These are phyloP conservation scores for Rhodotorula sp. DNA, from an alignment of 1,284 basidiomycete species.

Conservation along the genomic window DNA sequence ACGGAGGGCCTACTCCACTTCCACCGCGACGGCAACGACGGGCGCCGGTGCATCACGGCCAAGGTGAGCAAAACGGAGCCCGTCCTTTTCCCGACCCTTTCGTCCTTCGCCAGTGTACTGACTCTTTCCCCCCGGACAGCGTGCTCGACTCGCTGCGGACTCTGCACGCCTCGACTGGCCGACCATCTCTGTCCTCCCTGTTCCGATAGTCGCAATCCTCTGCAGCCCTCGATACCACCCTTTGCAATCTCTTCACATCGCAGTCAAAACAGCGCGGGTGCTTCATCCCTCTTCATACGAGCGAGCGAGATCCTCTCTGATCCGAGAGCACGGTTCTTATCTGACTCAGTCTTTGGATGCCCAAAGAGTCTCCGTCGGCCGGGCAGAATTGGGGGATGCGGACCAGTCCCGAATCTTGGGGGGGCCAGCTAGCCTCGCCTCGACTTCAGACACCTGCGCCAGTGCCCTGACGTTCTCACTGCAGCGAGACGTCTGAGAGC, in stretches of 20 bases:
- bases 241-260: not conserved
- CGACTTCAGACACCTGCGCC: too few species aligned
- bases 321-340: too few species aligned
- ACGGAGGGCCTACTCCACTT: conserved; percentile 27
- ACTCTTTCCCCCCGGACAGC: not conserved
- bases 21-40: not conserved
- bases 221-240: not conserved
- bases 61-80: not conserved
- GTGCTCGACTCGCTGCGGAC: conserved; percentile 13
- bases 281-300: not conserved
- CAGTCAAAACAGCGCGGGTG: not conserved
- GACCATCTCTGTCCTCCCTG: conserved; percentile 10
- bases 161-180: conserved; percentile 15
- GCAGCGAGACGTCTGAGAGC: too few species aligned
- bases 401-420: too few species aligned
- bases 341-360: too few species aligned
- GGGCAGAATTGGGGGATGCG: too few species aligned
- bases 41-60: not conserved
- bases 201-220: conserved; percentile 4
- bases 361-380: too few species aligned
- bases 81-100: too few species aligned
- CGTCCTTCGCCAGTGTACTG: not conserved
- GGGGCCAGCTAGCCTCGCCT: too few species aligned
- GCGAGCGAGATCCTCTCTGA: not conserved
- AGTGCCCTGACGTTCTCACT: too few species aligned